Evolutionary conservation across 2,329 filamentous ascomycete genomes (phyloP).

Genomic region (Trichoderma semiorbis): DNA sequence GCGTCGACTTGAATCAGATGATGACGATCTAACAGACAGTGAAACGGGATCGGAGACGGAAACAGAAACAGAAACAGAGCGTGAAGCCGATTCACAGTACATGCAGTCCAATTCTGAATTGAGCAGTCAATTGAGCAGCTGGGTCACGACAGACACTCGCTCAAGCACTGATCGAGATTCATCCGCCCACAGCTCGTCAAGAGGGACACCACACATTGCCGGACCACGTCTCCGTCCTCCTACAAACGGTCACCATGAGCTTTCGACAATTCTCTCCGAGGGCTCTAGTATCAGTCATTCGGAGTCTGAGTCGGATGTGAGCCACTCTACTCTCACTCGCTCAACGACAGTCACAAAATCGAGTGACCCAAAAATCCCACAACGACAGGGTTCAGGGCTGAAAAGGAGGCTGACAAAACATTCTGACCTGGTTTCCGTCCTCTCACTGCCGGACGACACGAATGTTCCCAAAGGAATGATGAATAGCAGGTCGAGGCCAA

Average conservation of each 20-base stretch:
- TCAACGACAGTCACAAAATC: slow-evolving; percentile 46
- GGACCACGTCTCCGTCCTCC: slow-evolving; percentile 43
- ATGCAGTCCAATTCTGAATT: slow-evolving; percentile 18
- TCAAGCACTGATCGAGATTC: slow-evolving; percentile 20
- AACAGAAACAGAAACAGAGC: not conserved
- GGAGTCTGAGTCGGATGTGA: slow-evolving; percentile 46
- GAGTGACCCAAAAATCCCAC: slow-evolving; percentile 21
- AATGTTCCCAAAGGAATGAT: slow-evolving; percentile 57
- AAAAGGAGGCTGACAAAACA: slow-evolving; percentile 83
- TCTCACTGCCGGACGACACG: slow-evolving; percentile 66
- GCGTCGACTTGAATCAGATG: slow-evolving; percentile 28
- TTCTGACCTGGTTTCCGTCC: slow-evolving; percentile 87
- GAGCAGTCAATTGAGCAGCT: slow-evolving; percentile 18
- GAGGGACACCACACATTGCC: slow-evolving; percentile 28
- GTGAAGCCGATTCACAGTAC: slow-evolving; percentile 18
- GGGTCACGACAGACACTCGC: slow-evolving; percentile 7
- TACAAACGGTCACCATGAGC: slow-evolving; percentile 52
- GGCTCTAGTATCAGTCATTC: slow-evolving; percentile 45
- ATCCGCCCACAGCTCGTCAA: slow-evolving; percentile 23
- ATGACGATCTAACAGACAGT: slow-evolving; percentile 21
- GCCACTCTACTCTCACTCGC: slow-evolving; percentile 51
- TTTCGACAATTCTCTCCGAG: slow-evolving; percentile 57
- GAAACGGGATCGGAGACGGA: not conserved
- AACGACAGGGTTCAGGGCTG: slow-evolving; percentile 51
- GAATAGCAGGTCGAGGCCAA: slow-evolving; percentile 73